Conservation (phyloP, 2,329 filamentous ascomycete genomes). For the Cladosporium sp. region DNA sequence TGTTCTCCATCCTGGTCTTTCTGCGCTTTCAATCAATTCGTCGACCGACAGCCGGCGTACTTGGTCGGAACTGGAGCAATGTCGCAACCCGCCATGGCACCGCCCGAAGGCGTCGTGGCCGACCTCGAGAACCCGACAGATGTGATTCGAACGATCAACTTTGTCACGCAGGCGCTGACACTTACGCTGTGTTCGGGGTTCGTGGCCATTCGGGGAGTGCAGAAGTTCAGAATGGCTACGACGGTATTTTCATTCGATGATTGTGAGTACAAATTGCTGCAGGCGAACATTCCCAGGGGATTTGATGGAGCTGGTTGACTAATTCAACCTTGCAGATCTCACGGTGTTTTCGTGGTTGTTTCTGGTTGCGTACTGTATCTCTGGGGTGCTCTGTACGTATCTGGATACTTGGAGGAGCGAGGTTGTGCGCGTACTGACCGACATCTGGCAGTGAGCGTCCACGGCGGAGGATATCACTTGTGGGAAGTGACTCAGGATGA, state of each 20-base stretch:
- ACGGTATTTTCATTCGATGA: not conserved
- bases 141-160: slow-evolving; percentile 3
- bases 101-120: not conserved
- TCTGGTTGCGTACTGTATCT: not conserved
- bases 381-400: not conserved
- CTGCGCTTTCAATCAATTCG: not conserved
- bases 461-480: slow-evolving; percentile 12
- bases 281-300: too few species aligned
- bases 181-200: not conserved
- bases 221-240: not conserved
- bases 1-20: too few species aligned
- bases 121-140: slow-evolving; percentile 14
- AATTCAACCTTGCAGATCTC: not conserved
- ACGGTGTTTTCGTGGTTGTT: slow-evolving; percentile 3
- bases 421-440: not conserved
- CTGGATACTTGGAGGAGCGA: not conserved
- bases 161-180: slow-evolving; percentile 12
- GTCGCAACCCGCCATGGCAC: slow-evolving; percentile 5
- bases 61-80: not conserved
- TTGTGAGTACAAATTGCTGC: not conserved
- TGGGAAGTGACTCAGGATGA: slow-evolving; percentile 4
- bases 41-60: not conserved
- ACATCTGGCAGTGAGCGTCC: not conserved
- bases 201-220: not conserved
- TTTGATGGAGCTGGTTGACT: not conserved